Conservation (phyloP, 2,329 filamentous ascomycete species). For the Cladosporium halotolerans region DNA sequence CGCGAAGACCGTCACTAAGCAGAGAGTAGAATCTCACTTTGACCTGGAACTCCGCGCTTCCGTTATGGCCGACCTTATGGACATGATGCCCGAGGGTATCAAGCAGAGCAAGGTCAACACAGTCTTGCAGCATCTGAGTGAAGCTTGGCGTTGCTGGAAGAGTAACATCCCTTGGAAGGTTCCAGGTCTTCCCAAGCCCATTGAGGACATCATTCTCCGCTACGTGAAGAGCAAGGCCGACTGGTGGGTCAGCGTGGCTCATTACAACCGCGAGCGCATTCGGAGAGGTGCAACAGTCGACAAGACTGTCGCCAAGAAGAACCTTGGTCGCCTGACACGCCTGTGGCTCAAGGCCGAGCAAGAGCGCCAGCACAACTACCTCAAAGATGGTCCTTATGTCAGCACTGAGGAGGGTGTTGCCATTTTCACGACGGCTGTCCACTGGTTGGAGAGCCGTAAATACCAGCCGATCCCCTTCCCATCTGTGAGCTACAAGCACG, state of each 20-base stretch:
- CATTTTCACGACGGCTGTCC: conserved; percentile 97
- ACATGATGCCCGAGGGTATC: conserved; percentile 99
- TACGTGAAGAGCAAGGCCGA: conserved; percentile 99
- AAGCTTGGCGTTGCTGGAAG: conserved; percentile 99
- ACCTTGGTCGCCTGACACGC: conserved; percentile 85
- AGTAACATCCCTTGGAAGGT: conserved; percentile 99
- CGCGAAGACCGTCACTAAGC: conserved; percentile 97
- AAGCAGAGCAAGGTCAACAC: conserved; percentile 99
- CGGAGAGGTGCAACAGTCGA: conserved; percentile 93
- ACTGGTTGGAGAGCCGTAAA: conserved; percentile 97
- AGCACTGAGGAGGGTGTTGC: conserved; percentile 97
- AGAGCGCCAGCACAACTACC: conserved; percentile 97
- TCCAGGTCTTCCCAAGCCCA: conserved; percentile 87
- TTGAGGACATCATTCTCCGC: conserved; percentile 96
- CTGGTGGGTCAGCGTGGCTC: conserved; percentile 99
- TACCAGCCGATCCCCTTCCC: conserved; percentile 98
- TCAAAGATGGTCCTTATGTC: conserved; percentile 98
- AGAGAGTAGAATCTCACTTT: conserved; percentile 97
- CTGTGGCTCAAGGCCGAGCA: conserved; percentile 98
- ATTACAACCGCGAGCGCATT: conserved; percentile 98
- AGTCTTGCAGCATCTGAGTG: conserved; percentile 90
- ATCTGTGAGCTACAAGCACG: conserved; percentile 98
- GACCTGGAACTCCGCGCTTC: conserved; percentile 94
- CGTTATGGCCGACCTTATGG: conserved; percentile 98
- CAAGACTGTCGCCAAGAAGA: conserved; percentile 99